Conservation (phyloP, 345 rosid species). For the Chamaenerion angustifolium region DNA sequence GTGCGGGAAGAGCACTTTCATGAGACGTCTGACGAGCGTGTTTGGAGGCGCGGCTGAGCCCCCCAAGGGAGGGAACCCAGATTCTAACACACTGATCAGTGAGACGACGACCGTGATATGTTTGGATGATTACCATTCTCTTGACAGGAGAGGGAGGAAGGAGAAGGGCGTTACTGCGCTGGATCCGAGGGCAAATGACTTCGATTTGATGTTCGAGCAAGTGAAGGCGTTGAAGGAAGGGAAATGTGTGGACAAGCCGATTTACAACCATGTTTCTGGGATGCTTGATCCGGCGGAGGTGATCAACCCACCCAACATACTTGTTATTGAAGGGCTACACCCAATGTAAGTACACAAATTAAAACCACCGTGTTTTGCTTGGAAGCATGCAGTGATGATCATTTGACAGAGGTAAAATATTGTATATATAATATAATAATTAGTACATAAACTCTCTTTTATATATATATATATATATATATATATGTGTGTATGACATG, state of each 20-base stretch:
- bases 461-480: too few relatives aligned
- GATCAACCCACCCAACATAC: constrained; percentile 88
- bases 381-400: too few relatives aligned
- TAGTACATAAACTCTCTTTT: too few relatives aligned
- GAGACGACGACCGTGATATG: constrained; percentile 90
- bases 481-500: too few relatives aligned
- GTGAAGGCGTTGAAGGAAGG: constrained; percentile 82
- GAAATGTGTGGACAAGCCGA: constrained; percentile 68
- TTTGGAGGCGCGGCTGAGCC: constrained; percentile 95
- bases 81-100: constrained; percentile 85
- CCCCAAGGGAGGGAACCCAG: constrained; percentile 91
- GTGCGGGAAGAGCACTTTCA: constrained; percentile 89
- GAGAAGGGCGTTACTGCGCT: constrained; percentile 89
- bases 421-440: too few relatives aligned
- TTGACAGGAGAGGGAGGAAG: constrained; percentile 78
- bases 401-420: too few relatives aligned
- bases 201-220: constrained; percentile 94
- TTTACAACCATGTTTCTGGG: constrained; percentile 87
- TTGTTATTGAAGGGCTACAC: constrained; percentile 94
- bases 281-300: constrained; percentile 86
- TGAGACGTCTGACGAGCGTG: constrained; percentile 82
- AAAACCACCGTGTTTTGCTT: too few relatives aligned
- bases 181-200: constrained; percentile 82
- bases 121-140: constrained; percentile 83
- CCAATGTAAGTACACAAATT: constrained; percentile 70